These are phyloP conservation scores for Quercus agrifolia DNA, from an alignment of 306 rosid genomes.

Conservation along the genomic window DNA sequence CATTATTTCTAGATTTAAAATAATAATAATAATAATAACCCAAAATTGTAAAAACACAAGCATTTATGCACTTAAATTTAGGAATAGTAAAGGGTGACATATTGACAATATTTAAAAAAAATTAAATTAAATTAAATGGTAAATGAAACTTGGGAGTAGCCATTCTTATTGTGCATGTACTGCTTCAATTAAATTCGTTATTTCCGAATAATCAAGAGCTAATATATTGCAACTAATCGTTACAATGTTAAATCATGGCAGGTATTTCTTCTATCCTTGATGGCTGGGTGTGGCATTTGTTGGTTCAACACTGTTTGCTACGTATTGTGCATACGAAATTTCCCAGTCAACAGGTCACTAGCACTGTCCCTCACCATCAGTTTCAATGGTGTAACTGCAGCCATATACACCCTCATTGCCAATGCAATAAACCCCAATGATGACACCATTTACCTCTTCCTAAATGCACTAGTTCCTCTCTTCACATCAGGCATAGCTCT, in stretches of 20 bases:
- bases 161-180: not conserved
- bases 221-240: not conserved
- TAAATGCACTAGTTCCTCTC: slow-evolving; percentile 70
- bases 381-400: slow-evolving; percentile 78
- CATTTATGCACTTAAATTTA: too few relatives aligned
- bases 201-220: not conserved
- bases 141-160: too few relatives aligned
- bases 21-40: too few relatives aligned
- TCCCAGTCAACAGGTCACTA: slow-evolving; percentile 51
- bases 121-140: too few relatives aligned
- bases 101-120: too few relatives aligned
- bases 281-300: slow-evolving; percentile 79
- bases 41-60: too few relatives aligned
- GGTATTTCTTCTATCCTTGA: slow-evolving; percentile 69
- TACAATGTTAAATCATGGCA: slow-evolving; percentile 15
- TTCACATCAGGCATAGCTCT: slow-evolving; percentile 42
- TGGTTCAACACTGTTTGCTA: slow-evolving; percentile 93
- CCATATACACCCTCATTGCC: slow-evolving; percentile 65
- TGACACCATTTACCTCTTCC: slow-evolving; percentile 48
- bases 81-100: too few relatives aligned
- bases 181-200: not conserved
- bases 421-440: slow-evolving; percentile 53
- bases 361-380: slow-evolving; percentile 68
- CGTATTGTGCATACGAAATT: slow-evolving; percentile 60
- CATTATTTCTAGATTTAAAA: too few relatives aligned